Evolutionary conservation across 1,284 basidiomycete species (phyloP).

Genomic region (Trichosporon sp.): DNA sequence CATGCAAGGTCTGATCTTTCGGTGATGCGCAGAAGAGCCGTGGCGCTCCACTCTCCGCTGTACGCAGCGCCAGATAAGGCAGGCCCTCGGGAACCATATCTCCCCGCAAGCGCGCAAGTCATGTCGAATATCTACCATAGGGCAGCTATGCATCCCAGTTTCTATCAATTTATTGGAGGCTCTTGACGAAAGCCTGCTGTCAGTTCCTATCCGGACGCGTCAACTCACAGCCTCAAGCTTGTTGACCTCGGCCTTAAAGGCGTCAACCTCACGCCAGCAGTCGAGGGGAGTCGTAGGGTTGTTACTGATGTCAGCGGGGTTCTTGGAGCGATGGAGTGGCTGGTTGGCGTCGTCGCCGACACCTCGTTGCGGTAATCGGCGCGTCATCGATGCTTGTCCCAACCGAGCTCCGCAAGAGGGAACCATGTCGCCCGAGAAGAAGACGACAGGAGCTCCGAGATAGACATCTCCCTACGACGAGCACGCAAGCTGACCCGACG

Average conservation of each 20-base stretch:
- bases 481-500: background rate
- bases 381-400: background rate
- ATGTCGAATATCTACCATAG: conserved; percentile 10
- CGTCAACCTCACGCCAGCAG: conserved; percentile 57
- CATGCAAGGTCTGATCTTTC: background rate
- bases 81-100: background rate
- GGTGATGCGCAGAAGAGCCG: background rate
- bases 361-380: background rate
- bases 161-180: conserved; percentile 45
- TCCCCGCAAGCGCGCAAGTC: conserved; percentile 23
- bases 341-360: background rate
- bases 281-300: conserved; percentile 53
- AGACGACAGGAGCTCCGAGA: background rate
- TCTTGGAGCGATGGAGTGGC: background rate
- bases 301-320: conserved; percentile 34
- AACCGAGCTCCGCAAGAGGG: background rate
- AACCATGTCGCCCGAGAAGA: background rate
- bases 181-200: conserved; percentile 49
- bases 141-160: conserved; percentile 23
- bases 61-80: background rate
- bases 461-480: background rate
- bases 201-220: background rate
- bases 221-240: conserved; percentile 55
- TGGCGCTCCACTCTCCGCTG: background rate
- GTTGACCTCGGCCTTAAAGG: conserved; percentile 54